Evolutionary conservation across 2,329 filamentous ascomycete genomes (phyloP).

Genomic region (Botrytis byssoidea): DNA sequence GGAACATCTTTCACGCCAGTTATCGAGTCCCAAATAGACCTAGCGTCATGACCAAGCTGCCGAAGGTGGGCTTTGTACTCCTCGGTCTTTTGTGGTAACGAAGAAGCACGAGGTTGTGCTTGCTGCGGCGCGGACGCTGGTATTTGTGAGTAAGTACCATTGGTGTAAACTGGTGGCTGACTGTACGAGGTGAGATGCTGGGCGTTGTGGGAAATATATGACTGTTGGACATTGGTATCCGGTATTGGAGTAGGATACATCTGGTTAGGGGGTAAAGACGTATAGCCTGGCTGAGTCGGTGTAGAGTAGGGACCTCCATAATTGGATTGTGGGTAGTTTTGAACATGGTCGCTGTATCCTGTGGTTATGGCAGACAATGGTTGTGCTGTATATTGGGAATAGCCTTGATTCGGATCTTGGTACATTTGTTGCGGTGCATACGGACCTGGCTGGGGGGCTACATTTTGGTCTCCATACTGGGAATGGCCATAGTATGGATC

Average conservation of each 20-base stretch:
- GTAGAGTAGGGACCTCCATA: conserved; percentile 32
- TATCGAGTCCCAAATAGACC: conserved; percentile 62
- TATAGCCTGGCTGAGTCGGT: conserved; percentile 28
- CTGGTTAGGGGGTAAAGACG: conserved; percentile 24
- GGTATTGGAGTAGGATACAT: conserved; percentile 28
- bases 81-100: conserved; percentile 41
- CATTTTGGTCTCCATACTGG: conserved; percentile 39
- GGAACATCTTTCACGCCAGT: conserved; percentile 60
- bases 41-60: conserved; percentile 53
- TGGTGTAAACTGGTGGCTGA: conserved; percentile 32
- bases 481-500: conserved; percentile 40
- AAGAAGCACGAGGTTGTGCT: conserved; percentile 24
- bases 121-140: conserved; percentile 6
- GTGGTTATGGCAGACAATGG: conserved; percentile 26
- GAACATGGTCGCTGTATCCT: conserved; percentile 30
- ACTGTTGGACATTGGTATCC: conserved; percentile 27
- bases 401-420: conserved; percentile 29
- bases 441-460: conserved; percentile 35
- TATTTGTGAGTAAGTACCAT: background rate
- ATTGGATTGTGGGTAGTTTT: conserved; percentile 33
- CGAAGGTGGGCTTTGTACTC: conserved; percentile 50
- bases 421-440: conserved; percentile 35
- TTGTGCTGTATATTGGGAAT: conserved; percentile 31
- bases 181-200: conserved; percentile 30
- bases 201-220: conserved; percentile 25